A percentile compares a stretch with the other conserved stretches of the same genome.
Evolutionary conservation across 2,329 filamentous ascomycete species (phyloP).

Genomic region (Aspergillus aculeatinus): DNA sequence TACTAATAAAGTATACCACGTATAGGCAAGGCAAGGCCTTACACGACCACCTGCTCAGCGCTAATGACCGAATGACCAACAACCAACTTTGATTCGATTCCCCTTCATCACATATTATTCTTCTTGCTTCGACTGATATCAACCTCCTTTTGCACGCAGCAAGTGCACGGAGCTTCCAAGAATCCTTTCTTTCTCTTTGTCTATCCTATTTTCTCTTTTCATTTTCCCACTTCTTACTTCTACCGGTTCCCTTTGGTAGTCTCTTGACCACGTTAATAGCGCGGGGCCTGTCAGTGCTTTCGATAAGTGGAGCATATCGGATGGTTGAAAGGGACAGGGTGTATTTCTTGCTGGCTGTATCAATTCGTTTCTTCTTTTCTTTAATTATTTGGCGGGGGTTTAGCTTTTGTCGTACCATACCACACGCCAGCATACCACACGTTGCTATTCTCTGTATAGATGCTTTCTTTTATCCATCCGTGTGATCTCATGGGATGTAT

Average conservation of each 20-base stretch:
- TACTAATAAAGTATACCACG: neutral
- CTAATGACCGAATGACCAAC: conserved; percentile 33
- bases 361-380: neutral
- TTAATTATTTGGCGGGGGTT: neutral
- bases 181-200: neutral
- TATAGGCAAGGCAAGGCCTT: conserved; percentile 47
- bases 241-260: neutral
- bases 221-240: neutral
- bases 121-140: conserved; percentile 1
- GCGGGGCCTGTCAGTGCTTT: neutral
- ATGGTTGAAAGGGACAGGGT: neutral
- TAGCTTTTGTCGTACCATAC: neutral
- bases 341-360: neutral
- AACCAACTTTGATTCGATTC: conserved; percentile 9
- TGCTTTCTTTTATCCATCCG: conserved; percentile 8
- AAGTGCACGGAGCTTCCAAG: neutral
- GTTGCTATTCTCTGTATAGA: conserved; percentile 9
- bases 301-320: neutral
- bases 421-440: neutral
- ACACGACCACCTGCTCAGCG: conserved; percentile 39
- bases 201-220: neutral
- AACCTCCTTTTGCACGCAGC: neutral
- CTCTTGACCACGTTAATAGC: neutral
- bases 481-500: neutral
- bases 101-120: conserved; percentile 1